A percentile compares a stretch with the other conserved stretches of the same genome.
These are phyloP conservation scores for Capsella rubella DNA, from an alignment of 441 rosid species.

Conservation along the genomic window DNA sequence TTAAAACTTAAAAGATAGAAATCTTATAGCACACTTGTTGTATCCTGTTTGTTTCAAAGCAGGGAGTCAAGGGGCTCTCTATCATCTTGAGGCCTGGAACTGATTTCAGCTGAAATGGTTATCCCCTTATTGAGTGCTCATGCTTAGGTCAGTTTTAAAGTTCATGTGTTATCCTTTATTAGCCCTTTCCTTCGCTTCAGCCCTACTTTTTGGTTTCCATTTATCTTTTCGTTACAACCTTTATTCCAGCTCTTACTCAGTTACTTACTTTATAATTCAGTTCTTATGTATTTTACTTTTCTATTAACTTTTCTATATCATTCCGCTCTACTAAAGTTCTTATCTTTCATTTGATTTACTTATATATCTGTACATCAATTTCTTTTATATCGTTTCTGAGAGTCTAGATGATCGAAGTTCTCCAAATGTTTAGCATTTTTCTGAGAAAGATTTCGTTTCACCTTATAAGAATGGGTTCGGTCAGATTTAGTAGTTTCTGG, in stretches of 20 bases:
- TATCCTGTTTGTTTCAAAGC: constrained; percentile 90
- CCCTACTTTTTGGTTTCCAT: constrained; percentile 62
- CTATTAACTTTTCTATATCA: constrained; percentile 25
- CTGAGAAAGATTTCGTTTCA: constrained; percentile 32
- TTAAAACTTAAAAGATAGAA: constrained; percentile 52
- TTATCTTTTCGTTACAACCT: constrained; percentile 49
- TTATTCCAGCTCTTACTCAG: constrained; percentile 43
- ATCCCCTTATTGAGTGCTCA: constrained; percentile 75
- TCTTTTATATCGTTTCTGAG: constrained; percentile 12
- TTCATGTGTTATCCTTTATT: constrained; percentile 60
- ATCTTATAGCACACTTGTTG: constrained; percentile 83
- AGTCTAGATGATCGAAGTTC: constrained; percentile 9
- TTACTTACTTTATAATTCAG: constrained; percentile 37
- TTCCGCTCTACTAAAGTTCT: constrained; percentile 24
- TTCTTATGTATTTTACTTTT: constrained; percentile 28
- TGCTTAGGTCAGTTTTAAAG: constrained; percentile 92
- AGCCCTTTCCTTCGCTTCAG: constrained; percentile 66
- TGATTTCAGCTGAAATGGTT: constrained; percentile 93
- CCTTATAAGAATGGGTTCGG: constrained; percentile 5
- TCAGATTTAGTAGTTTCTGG: constrained; percentile 2
- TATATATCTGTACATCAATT: constrained; percentile 2
- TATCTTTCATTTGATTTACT: constrained; percentile 13
- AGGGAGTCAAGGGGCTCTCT: constrained; percentile 91
- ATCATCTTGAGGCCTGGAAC: constrained; percentile 93
- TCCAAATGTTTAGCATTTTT: constrained; percentile 7